Evolutionary conservation across 768 basidiomycete species (phyloP).

Genomic region (Calocybe indica): DNA sequence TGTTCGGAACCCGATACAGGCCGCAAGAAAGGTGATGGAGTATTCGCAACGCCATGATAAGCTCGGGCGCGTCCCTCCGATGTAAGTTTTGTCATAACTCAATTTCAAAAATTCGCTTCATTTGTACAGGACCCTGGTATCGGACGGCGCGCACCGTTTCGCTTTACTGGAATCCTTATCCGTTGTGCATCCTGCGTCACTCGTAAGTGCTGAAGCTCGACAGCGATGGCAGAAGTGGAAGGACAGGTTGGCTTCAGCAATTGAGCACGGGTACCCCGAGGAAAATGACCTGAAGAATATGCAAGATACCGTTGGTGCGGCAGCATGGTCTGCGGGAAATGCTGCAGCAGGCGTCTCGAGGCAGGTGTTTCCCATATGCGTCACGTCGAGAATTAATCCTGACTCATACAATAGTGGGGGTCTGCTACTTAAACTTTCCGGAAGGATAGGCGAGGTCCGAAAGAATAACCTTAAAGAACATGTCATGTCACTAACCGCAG

Average conservation of each 20-base stretch:
- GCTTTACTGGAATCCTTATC: slow-evolving; percentile 27
- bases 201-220: slow-evolving; percentile 45
- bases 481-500: not conserved
- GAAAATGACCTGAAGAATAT: slow-evolving; percentile 24
- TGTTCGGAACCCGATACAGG: slow-evolving; percentile 61
- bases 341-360: slow-evolving; percentile 76
- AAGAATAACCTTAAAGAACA: not conserved
- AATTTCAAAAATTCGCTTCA: not conserved
- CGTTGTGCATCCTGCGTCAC: slow-evolving; percentile 32
- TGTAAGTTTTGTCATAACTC: slow-evolving; percentile 36
- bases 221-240: slow-evolving; percentile 62
- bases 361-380: slow-evolving; percentile 22
- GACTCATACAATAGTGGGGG: slow-evolving; percentile 50
- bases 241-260: slow-evolving; percentile 24
- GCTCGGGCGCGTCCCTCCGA: slow-evolving; percentile 64
- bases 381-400: too few species aligned
- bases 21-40: slow-evolving; percentile 54
- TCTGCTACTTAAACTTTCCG: slow-evolving; percentile 68
- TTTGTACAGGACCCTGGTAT: slow-evolving; percentile 47
- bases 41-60: slow-evolving; percentile 38
- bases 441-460: slow-evolving; percentile 68
- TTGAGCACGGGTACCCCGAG: not conserved
- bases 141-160: slow-evolving; percentile 55
- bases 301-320: slow-evolving; percentile 83
- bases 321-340: slow-evolving; percentile 44